Conservation (phyloP, 108 stramenopile genomes). For the Nitzschia palea region DNA sequence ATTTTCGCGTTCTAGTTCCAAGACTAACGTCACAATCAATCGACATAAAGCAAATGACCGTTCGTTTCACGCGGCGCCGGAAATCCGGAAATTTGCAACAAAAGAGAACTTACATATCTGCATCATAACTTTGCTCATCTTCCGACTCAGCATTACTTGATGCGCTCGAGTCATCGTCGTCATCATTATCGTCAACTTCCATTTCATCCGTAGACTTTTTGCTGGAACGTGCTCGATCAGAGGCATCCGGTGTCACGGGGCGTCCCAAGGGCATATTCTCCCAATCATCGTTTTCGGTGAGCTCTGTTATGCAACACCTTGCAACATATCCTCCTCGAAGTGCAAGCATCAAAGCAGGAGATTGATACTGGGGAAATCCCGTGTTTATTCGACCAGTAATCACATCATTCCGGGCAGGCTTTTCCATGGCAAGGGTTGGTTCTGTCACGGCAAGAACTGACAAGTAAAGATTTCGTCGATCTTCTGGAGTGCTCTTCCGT, state of each 20-base stretch:
- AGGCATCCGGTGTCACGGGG: no score
- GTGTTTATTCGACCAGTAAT: slow-evolving; percentile 69
- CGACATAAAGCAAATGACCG: slow-evolving; percentile 36
- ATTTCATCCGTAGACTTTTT: slow-evolving; percentile 2
- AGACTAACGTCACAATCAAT: slow-evolving; percentile 54
- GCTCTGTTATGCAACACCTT: slow-evolving; percentile 83
- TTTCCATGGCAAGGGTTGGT: slow-evolving; percentile 25
- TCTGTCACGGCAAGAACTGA: slow-evolving; percentile 41
- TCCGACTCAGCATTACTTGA: not conserved
- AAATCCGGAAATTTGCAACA: slow-evolving; percentile 11
- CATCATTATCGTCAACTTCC: slow-evolving; percentile 41
- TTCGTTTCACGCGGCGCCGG: slow-evolving; percentile 53
- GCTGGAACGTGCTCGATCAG: no score
- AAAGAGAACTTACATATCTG: not conserved
- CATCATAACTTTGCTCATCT: slow-evolving; percentile 11
- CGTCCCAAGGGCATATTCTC: slow-evolving; percentile 83
- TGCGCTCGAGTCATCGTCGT: slow-evolving; percentile 18
- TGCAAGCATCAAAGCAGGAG: slow-evolving; percentile 80
- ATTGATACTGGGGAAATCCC: slow-evolving; percentile 29
- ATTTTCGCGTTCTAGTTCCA: slow-evolving; percentile 41
- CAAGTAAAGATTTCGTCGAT: slow-evolving; percentile 35
- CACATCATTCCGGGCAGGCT: slow-evolving; percentile 61
- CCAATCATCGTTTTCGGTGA: slow-evolving; percentile 81
- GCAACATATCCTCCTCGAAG: slow-evolving; percentile 75
- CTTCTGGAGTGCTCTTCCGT: slow-evolving; percentile 22